phyloP scores from a whole-genome alignment of 306 rosid species.

The Spatholobus suberectus region DNA sequence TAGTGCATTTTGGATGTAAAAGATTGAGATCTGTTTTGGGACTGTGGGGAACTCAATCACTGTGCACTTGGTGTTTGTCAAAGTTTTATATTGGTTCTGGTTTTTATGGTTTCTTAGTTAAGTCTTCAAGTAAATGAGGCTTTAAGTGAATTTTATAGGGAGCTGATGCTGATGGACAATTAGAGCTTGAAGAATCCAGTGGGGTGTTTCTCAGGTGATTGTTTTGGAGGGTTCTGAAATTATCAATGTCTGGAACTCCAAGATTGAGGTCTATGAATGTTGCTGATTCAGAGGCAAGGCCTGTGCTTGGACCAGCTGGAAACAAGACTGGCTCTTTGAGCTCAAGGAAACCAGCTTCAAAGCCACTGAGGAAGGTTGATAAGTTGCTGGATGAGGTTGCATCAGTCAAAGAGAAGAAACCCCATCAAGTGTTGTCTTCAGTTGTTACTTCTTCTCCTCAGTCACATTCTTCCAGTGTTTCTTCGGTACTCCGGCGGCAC shows the following conservation, averaged over 20 bases:
- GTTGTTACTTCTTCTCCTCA: constrained; percentile 53
- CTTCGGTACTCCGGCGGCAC: constrained; percentile 71
- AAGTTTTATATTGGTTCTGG: constrained; percentile 21
- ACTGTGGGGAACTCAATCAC: constrained; percentile 36
- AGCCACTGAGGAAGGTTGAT: constrained; percentile 66
- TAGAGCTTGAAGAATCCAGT: constrained; percentile 31
- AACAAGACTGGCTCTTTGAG: constrained; percentile 68
- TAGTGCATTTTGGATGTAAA: constrained; percentile 38
- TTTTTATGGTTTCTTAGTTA: constrained; percentile 32
- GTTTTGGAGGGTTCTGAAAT: constrained; percentile 9
- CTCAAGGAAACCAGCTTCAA: constrained; percentile 60
- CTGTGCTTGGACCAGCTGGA: constrained; percentile 77
- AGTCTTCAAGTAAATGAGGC: constrained; percentile 30
- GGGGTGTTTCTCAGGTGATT: constrained; percentile 23
- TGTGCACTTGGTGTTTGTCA: constrained; percentile 29
- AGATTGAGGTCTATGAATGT: constrained; percentile 87
- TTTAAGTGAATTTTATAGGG: constrained; percentile 27
- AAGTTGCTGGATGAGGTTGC: constrained; percentile 54
- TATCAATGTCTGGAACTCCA: constrained; percentile 78
- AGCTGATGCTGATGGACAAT: constrained; percentile 25
- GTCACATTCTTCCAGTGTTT: constrained; percentile 54
- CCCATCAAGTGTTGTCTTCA: constrained; percentile 47
- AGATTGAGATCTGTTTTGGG: constrained; percentile 57
- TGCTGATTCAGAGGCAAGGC: constrained; percentile 73
- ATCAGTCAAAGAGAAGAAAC: constrained; percentile 64